A percentile compares a stretch with the other conserved stretches of the same genome.
Conservation (phyloP, 768 basidiomycete genomes). For the Pholiota conissans region DNA sequence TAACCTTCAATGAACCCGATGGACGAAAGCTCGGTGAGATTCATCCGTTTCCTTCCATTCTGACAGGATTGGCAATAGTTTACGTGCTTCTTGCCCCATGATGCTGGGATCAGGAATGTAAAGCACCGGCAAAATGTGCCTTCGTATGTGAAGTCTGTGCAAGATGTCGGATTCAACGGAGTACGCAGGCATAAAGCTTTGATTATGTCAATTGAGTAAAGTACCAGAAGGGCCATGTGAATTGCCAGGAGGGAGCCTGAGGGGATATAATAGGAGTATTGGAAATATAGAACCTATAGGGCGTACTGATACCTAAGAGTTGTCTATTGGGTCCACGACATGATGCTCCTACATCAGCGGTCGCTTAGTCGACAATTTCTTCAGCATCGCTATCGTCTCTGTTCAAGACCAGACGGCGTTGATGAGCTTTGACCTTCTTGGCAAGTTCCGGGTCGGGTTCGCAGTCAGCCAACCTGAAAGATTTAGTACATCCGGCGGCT, state of each 20-base stretch:
- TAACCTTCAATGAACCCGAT: neutral
- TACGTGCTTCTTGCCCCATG: neutral
- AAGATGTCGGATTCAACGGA: neutral
- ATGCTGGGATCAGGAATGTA: neutral
- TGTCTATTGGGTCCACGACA: neutral
- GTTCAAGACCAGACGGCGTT: slow-evolving; percentile 49
- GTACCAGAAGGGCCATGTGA: neutral
- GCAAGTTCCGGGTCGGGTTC: slow-evolving; percentile 56
- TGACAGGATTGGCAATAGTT: neutral
- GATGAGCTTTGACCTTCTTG: slow-evolving; percentile 58
- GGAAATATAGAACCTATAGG: neutral
- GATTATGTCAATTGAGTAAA: neutral
- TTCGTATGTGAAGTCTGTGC: neutral
- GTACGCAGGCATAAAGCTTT: neutral
- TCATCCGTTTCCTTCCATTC: neutral
- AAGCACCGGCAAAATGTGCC: neutral
- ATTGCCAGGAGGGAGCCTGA: no score
- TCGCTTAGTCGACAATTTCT: slow-evolving; percentile 46
- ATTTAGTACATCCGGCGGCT: slow-evolving; percentile 68
- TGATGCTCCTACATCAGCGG: neutral
- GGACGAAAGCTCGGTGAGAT: neutral
- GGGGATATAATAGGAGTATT: neutral
- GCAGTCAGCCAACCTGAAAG: slow-evolving; percentile 51
- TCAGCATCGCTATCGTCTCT: slow-evolving; percentile 63
- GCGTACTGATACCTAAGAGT: neutral